Conservation (phyloP, 2,329 filamentous ascomycete species). For the Thelonectria rubi region DNA sequence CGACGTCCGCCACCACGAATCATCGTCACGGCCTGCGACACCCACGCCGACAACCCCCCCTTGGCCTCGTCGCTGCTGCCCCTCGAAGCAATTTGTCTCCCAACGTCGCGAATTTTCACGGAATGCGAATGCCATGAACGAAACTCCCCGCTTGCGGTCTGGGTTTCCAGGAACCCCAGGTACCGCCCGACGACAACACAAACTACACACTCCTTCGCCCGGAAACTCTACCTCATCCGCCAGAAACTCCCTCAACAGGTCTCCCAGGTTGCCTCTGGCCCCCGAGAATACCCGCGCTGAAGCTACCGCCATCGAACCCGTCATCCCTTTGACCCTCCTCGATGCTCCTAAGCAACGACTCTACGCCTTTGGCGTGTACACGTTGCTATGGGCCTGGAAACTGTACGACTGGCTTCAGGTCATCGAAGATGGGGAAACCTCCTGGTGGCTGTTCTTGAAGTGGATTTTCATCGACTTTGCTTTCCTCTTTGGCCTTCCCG, state of each 20-base stretch:
- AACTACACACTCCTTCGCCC: slow-evolving; percentile 47
- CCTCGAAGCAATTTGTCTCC: slow-evolving; percentile 31
- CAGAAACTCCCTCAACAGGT: slow-evolving; percentile 43
- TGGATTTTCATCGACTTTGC: slow-evolving; percentile 88
- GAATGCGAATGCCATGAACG: slow-evolving; percentile 85
- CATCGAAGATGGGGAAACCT: slow-evolving; percentile 83
- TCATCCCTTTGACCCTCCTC: slow-evolving; percentile 83
- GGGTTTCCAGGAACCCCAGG: slow-evolving; percentile 81
- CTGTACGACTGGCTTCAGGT: slow-evolving; percentile 85
- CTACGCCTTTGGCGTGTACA: slow-evolving; percentile 84
- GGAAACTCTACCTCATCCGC: slow-evolving; percentile 43
- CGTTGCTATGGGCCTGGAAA: slow-evolving; percentile 80
- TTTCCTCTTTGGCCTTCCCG: slow-evolving; percentile 87
- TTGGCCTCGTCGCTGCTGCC: slow-evolving; percentile 20
- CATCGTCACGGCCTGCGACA: slow-evolving; percentile 31
- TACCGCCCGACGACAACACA: slow-evolving; percentile 50
- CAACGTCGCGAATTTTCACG: slow-evolving; percentile 45
- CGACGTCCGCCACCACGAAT: neutral
- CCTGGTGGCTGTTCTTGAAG: slow-evolving; percentile 92
- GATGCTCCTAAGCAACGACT: slow-evolving; percentile 92
- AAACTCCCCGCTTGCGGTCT: slow-evolving; percentile 83
- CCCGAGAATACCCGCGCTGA: slow-evolving; percentile 52
- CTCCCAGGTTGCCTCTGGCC: slow-evolving; percentile 55
- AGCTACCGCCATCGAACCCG: slow-evolving; percentile 58
- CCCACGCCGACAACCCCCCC: slow-evolving; percentile 5